Conservation (phyloP, 495 filamentous ascomycete species). For the Delitschia confertaspora region DNA sequence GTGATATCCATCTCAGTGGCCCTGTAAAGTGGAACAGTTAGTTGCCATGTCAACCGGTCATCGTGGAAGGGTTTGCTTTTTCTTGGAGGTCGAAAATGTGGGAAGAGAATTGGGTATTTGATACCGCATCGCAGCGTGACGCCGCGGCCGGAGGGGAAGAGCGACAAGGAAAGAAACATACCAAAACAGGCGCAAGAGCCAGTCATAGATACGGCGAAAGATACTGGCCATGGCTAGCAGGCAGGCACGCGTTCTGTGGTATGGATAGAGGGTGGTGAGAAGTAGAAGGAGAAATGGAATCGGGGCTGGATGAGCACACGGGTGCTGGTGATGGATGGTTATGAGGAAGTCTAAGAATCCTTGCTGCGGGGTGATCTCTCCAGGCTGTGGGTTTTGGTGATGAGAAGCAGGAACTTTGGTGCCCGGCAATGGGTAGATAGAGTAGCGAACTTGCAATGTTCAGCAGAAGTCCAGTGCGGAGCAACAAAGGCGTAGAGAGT, state of each 20-base stretch:
- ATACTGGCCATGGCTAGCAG: conserved; percentile 62
- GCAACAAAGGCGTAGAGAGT: conserved; percentile 2
- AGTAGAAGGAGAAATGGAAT: conserved; percentile 1
- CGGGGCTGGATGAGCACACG: too few relatives aligned
- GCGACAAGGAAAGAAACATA: conserved; percentile 47
- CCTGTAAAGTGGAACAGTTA: conserved; percentile 45
- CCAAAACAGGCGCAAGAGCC: conserved; percentile 96
- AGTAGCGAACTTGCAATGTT: too few relatives aligned
- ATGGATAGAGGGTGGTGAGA: conserved; percentile 1
- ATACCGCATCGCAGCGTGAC: conserved; percentile 18
- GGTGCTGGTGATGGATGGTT: conserved; percentile 8
- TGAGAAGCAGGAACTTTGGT: too few relatives aligned
- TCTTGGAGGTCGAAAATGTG: conserved; percentile 12
- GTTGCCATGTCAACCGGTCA: conserved; percentile 22
- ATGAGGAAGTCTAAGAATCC: conserved; percentile 14
- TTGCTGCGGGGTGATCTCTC: conserved; percentile 16
- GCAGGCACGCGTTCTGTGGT: conserved; percentile 8
- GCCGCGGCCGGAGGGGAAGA: background rate
- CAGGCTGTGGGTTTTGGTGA: conserved; percentile 7
- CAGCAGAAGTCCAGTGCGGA: background rate
- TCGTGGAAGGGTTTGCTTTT: conserved; percentile 22
- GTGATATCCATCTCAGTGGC: conserved; percentile 99
- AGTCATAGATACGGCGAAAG: conserved; percentile 95
- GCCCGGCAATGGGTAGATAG: too few relatives aligned
- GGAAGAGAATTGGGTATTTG: conserved; percentile 16